phyloP scores from a whole-genome alignment of 176 grass and related monocot species.

The Carex littledalei region DNA sequence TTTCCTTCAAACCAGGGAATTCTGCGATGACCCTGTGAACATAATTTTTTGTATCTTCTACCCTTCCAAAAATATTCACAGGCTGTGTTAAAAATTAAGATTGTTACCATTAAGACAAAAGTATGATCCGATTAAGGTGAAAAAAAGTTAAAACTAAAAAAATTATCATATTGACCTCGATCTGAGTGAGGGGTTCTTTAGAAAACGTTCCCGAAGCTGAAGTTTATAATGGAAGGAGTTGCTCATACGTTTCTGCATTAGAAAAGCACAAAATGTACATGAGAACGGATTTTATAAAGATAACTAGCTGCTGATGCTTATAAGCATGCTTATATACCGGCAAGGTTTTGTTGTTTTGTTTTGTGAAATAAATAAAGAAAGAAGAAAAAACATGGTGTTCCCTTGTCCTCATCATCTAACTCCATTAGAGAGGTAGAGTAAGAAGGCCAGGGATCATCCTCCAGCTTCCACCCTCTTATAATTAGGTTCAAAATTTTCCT shows the following conservation, averaged over 20 bases:
- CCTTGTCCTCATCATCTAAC: too few species aligned
- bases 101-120: not conserved
- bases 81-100: not conserved
- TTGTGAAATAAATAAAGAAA: too few species aligned
- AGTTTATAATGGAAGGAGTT: too few species aligned
- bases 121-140: not conserved
- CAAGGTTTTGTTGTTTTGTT: too few species aligned
- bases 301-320: too few species aligned
- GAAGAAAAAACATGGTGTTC: too few species aligned
- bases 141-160: not conserved
- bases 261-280: not conserved
- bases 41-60: not conserved
- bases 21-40: not conserved
- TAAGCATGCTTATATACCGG: too few species aligned
- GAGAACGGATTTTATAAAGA: not conserved
- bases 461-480: too few species aligned
- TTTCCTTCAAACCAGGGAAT: not conserved
- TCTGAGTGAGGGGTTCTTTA: not conserved
- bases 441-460: too few species aligned
- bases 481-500: too few species aligned
- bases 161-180: not conserved
- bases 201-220: too few species aligned
- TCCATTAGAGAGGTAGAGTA: too few species aligned
- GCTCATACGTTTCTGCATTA: not conserved
- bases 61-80: not conserved